Evolutionary conservation across 352 stramenopile genomes (phyloP), one percentile per base, ranked within the genome.

Genomic region (Globisporangium solare): DNA sequence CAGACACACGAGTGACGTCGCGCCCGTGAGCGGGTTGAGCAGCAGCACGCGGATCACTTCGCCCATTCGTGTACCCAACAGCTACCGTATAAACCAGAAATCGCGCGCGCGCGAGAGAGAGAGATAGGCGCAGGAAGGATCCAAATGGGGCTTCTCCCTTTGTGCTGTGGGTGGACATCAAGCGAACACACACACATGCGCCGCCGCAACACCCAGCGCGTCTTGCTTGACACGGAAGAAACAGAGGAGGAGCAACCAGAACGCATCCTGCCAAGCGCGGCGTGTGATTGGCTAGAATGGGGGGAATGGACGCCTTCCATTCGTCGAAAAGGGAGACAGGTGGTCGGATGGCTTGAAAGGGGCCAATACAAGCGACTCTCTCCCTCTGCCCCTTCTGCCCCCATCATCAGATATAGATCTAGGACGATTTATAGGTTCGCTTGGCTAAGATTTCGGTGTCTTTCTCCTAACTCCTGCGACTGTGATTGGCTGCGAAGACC

Each of bases 11-110:
- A 92, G 78, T 57, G 78, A 79, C 54, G 80, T 90, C 37, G 73
- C 66, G 58, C 76, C 54, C 22, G 75, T 80, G 41, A 90, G 66
- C 47, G 79, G 83, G 49, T 86, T 90, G 37, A 92, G 71, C 58
- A 92, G 70, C 63, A 92, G 63, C 64, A 92, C 83, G 63, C 83
- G 83, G 60, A 92, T 92, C 47, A 92, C 76, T 24, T 90, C 76
- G 54, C 68, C 65, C 83, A 92, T 90, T 40, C 22, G 21, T 46
- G 35, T 39, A 35, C 39, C 13, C 39, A n/a, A 18, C 39, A n/a
- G 10, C 13, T 43, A 43, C 39, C 10, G 27, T 35, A 35, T 35
- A 35, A 35, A 35, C 27, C 27, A 35, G 27, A 35, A 35, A 35
- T 6, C 27, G 10, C 27, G 10, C 27, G 7, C 27, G 7, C 2